Percentiles rank a stretch among this genome's conserved stretches.
Conservation (phyloP, 2,329 filamentous ascomycete genomes). For the Didymella sp. region DNA sequence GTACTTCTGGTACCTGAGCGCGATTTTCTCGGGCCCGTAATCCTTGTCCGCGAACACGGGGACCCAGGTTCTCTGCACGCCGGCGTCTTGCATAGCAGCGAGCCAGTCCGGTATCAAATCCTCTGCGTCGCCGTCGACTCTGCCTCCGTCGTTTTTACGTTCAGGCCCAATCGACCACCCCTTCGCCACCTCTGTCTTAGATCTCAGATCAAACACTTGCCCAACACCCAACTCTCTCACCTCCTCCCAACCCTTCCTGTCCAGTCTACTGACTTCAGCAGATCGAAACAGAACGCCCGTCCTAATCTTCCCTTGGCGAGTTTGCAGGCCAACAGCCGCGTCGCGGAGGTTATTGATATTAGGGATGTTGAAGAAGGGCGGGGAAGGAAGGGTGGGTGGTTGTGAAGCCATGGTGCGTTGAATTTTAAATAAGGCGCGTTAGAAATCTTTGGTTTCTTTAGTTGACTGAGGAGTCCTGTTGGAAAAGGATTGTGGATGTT, state of each 20-base stretch:
- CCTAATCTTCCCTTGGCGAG: conserved; percentile 54
- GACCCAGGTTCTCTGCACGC: conserved; percentile 62
- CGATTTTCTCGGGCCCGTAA: conserved; percentile 68
- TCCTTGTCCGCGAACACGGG: conserved; percentile 70
- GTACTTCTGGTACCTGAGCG: conserved; percentile 67
- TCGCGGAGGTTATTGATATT: conserved; percentile 49
- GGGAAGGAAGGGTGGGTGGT: conserved; percentile 23
- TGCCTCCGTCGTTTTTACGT: conserved; percentile 9
- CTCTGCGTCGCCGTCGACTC: conserved; percentile 40
- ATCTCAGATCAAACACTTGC: conserved; percentile 73
- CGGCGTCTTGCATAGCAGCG: conserved; percentile 40
- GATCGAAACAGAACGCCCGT: conserved; percentile 69
- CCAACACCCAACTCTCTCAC: conserved; percentile 63
- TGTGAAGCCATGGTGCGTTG: not conserved
- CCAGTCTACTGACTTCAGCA: conserved; percentile 63
- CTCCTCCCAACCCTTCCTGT: conserved; percentile 28
- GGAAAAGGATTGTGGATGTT: not conserved
- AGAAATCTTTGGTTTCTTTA: no score
- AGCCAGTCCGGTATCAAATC: conserved; percentile 44
- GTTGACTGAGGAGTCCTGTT: no score
- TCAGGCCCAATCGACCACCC: conserved; percentile 26
- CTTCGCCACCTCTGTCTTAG: conserved; percentile 63
- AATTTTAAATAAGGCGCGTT: no score
- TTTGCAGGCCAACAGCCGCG: conserved; percentile 34
- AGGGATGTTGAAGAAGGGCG: conserved; percentile 46